Evolutionary conservation across 495 filamentous ascomycete species (phyloP), one percentile per base, ranked within the genome.

Genomic region (Podospora tetraspora): DNA sequence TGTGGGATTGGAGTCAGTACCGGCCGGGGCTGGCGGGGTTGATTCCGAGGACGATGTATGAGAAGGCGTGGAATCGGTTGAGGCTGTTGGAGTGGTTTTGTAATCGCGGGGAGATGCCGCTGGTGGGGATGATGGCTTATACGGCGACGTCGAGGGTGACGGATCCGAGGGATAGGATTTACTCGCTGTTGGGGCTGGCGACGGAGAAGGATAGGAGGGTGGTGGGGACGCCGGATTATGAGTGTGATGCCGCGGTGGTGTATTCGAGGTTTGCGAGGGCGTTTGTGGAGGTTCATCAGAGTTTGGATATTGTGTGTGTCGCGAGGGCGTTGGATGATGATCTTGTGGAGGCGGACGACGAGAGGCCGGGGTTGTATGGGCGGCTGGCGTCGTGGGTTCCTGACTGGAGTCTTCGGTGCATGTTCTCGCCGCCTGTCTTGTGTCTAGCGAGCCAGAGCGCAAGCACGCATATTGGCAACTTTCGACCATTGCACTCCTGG

Each of bases 31-130:
- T 34, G 32, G 32, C 32, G 10, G 32, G 32, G 32, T 12, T 67
- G 12, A 62, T 62, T 19, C 25, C 66, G 23, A 25, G 66, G n/a
- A 22, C 57, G 34, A 32, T 30, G 5, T 67, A 62, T 9, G 66
- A 67, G 59, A 67, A 62, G 43, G 66, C 66, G 13, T 67, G 66
- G 66, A 67, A 67, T 23, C 58, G 66, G 23, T 27, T 67, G 12
- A 34, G 66, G 12, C 5, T 67, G 32, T 29, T 67, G 23, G 59
- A 62, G 23, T 61, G 66, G 32, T 58, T 57, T 6, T 19, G 8
- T 3, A 22, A 37, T 13, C 9, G 52, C 10, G 13, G 34, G n/a
- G 30, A 29, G 13, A 43, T 67, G 11, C 59, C 66, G n/a, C 59
- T 62, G 19, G 59, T 67, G 5, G 66, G 27, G 23, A 56, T 61